Conservation (phyloP, 768 basidiomycete genomes). For the Suillus variegatus region DNA sequence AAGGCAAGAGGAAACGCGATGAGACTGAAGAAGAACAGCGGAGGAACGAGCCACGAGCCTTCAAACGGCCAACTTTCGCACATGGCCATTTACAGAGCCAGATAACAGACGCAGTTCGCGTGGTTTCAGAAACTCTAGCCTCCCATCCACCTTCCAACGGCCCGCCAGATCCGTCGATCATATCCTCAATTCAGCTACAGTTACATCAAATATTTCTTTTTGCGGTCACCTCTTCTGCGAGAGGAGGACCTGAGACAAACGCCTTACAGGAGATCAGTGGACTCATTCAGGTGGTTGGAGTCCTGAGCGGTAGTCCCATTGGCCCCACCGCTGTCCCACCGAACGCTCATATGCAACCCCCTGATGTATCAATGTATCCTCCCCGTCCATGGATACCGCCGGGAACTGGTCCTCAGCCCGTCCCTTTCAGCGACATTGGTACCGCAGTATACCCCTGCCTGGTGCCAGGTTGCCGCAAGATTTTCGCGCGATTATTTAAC, state of each 20-base stretch:
- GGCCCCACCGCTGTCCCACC: slow-evolving; percentile 40
- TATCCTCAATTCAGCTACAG: slow-evolving; percentile 70
- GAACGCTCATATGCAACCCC: slow-evolving; percentile 22
- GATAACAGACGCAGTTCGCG: slow-evolving; percentile 59
- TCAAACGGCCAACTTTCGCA: slow-evolving; percentile 49
- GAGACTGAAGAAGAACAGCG: slow-evolving; percentile 38
- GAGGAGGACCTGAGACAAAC: slow-evolving; percentile 53
- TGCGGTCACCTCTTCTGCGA: slow-evolving; percentile 66
- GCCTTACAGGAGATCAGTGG: slow-evolving; percentile 74
- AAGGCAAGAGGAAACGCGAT: slow-evolving; percentile 77
- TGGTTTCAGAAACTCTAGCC: slow-evolving; percentile 52
- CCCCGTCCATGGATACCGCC: slow-evolving; percentile 32
- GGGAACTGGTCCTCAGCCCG: slow-evolving; percentile 22
- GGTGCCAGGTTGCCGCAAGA: slow-evolving; percentile 63
- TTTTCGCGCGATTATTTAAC: slow-evolving; percentile 67
- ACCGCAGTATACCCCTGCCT: slow-evolving; percentile 83
- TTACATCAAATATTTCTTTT: slow-evolving; percentile 81
- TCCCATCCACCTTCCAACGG: slow-evolving; percentile 37
- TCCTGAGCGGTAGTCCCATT: slow-evolving; percentile 78
- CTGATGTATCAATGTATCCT: slow-evolving; percentile 36
- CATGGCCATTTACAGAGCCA: slow-evolving; percentile 54
- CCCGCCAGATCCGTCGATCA: slow-evolving; percentile 54
- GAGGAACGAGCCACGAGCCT: slow-evolving; percentile 28
- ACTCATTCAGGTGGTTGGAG: slow-evolving; percentile 81
- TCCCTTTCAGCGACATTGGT: slow-evolving; percentile 51